Evolutionary conservation across 169 alveolate genomes (phyloP).

Genomic region (Cryptosporidium baileyi): DNA sequence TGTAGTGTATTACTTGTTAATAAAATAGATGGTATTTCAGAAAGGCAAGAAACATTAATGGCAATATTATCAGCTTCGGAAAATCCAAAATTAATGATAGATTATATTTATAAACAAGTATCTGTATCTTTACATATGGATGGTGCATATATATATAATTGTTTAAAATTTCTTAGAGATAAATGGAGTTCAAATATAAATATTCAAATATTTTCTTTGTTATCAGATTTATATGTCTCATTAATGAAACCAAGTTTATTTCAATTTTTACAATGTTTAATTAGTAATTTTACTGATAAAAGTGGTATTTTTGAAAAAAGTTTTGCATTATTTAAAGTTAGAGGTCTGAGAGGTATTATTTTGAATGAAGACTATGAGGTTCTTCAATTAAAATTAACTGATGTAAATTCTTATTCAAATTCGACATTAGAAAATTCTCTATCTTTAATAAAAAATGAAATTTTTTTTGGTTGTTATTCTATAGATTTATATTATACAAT

Average conservation of each 20-base stretch:
- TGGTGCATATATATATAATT: conserved; percentile 36
- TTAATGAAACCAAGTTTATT: conserved; percentile 41
- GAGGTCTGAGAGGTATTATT: conserved; percentile 30
- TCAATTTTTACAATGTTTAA: conserved; percentile 18
- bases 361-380: conserved; percentile 23
- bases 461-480: conserved; percentile 58
- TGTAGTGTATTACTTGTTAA: conserved; percentile 8
- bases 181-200: conserved; percentile 25
- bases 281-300: conserved; percentile 8
- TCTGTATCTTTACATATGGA: conserved; percentile 10
- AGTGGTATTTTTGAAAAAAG: conserved; percentile 59
- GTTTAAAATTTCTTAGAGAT: conserved; percentile 29
- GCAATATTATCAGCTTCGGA: conserved; percentile 51
- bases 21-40: neutral
- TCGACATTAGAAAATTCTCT: neutral
- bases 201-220: conserved; percentile 10
- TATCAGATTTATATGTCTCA: conserved; percentile 26
- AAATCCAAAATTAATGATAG: conserved; percentile 27
- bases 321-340: conserved; percentile 30
- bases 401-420: conserved; percentile 7
- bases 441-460: conserved; percentile 35
- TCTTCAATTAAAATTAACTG: conserved; percentile 33
- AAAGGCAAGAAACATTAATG: conserved; percentile 12
- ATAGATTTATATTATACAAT: conserved; percentile 48
- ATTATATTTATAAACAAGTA: conserved; percentile 23